A percentile compares a stretch with the other conserved stretches of the same genome.
These are phyloP conservation scores for Tilletia horrida DNA, from an alignment of 1,284 basidiomycete species.

Conservation along the genomic window DNA sequence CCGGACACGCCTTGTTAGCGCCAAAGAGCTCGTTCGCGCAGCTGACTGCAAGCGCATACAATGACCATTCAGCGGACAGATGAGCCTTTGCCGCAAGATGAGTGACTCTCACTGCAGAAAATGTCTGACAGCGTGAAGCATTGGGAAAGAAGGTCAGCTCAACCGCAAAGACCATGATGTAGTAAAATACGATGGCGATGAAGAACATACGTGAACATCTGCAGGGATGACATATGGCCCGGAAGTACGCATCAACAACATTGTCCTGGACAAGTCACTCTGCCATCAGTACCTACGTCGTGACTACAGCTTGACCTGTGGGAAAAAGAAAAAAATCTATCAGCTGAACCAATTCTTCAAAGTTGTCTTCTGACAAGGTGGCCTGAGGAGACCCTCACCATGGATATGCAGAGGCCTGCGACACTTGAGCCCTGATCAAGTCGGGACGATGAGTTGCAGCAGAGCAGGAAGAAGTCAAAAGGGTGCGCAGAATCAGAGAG, in stretches of 20 bases:
- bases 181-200: too few relatives aligned
- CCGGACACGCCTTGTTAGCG: slow-evolving; percentile 29
- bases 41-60: slow-evolving; percentile 13
- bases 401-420: neutral
- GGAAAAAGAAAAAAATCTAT: neutral
- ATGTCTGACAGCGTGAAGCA: slow-evolving; percentile 23
- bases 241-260: too few relatives aligned
- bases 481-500: neutral
- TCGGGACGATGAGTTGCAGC: neutral
- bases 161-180: too few relatives aligned
- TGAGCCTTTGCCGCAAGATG: too few relatives aligned
- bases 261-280: too few relatives aligned
- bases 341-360: neutral
- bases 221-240: too few relatives aligned
- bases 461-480: neutral
- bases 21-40: slow-evolving; percentile 36
- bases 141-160: neutral
- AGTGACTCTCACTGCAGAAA: slow-evolving; percentile 24
- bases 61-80: too few relatives aligned
- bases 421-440: slow-evolving; percentile 12
- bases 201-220: neutral
- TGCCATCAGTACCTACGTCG: slow-evolving; percentile 24
- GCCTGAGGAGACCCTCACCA: neutral
- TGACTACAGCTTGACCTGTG: slow-evolving; percentile 30
- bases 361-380: neutral